Percentiles rank a stretch among this genome's conserved stretches.
Evolutionary conservation across 352 stramenopile species (phyloP).

Genomic region (Phytophthora crassamura): DNA sequence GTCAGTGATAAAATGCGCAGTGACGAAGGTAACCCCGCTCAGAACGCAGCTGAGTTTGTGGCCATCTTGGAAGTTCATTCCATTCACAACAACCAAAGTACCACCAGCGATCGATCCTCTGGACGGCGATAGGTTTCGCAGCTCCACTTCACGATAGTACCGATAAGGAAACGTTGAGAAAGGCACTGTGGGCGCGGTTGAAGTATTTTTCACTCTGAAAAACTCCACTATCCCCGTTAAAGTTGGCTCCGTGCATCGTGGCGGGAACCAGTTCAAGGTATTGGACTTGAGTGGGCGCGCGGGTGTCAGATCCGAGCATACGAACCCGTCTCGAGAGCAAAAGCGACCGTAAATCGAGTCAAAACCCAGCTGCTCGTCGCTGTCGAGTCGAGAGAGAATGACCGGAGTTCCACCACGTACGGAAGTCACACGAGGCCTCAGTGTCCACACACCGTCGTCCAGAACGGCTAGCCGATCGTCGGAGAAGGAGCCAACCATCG

Average conservation of each 20-base stretch:
- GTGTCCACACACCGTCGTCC: conserved; percentile 20
- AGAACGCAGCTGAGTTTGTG: conserved; percentile 45
- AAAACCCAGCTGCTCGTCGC: neutral
- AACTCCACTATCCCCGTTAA: conserved; percentile 38
- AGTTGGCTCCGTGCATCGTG: conserved; percentile 19
- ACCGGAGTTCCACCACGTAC: conserved; percentile 25
- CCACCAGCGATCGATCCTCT: conserved; percentile 35
- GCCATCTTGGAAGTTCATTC: conserved; percentile 38
- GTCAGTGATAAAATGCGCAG: conserved; percentile 37
- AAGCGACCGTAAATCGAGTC: conserved; percentile 30
- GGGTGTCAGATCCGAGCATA: conserved; percentile 29
- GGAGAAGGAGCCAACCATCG: conserved; percentile 34
- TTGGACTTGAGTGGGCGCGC: conserved; percentile 1
- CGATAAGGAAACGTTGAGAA: conserved; percentile 34
- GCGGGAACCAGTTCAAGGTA: conserved; percentile 29
- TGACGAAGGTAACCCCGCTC: conserved; percentile 26
- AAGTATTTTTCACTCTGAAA: conserved; percentile 11
- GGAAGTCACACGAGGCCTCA: conserved; percentile 27
- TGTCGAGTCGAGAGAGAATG: conserved; percentile 11
- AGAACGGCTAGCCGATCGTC: conserved; percentile 23
- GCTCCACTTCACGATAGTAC: conserved; percentile 40
- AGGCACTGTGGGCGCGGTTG: neutral
- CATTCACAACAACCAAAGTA: conserved; percentile 42
- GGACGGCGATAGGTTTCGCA: conserved; percentile 28
- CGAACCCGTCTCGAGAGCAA: conserved; percentile 17